Evolutionary conservation across 2,329 filamentous ascomycete genomes (phyloP).

Genomic region (Cytospora piceae): DNA sequence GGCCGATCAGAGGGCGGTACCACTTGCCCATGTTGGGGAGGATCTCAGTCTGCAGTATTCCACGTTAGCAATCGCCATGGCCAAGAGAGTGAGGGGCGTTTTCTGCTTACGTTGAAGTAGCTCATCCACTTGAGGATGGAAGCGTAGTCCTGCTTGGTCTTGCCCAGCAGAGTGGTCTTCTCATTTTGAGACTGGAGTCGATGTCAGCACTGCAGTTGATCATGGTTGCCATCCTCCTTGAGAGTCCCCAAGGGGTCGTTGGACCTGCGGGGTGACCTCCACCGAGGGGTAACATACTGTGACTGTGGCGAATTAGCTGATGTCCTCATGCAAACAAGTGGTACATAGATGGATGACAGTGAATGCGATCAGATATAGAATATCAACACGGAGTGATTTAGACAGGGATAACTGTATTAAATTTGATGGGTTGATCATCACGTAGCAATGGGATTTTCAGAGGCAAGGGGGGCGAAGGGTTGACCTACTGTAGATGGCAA

Average conservation of each 20-base stretch:
- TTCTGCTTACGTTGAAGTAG: slow-evolving; percentile 70
- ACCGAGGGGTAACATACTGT: slow-evolving; percentile 24
- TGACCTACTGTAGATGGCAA: slow-evolving; percentile 94
- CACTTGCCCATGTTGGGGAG: slow-evolving; percentile 73
- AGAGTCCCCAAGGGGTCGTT: slow-evolving; percentile 45
- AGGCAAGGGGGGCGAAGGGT: slow-evolving; percentile 38
- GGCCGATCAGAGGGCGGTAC: slow-evolving; percentile 85
- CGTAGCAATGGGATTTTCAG: slow-evolving; percentile 37
- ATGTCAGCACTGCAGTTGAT: slow-evolving; percentile 11
- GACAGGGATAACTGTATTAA: slow-evolving; percentile 93
- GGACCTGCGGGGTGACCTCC: slow-evolving; percentile 28
- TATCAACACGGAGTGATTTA: slow-evolving; percentile 87
- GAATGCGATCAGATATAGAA: slow-evolving; percentile 73
- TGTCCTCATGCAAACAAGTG: slow-evolving; percentile 32
- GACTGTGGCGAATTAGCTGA: slow-evolving; percentile 39
- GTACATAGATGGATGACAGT: slow-evolving; percentile 32
- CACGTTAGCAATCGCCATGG: slow-evolving; percentile 12
- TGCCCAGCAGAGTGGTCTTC: slow-evolving; percentile 98
- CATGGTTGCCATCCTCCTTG: background rate
- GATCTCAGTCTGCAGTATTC: slow-evolving; percentile 61
- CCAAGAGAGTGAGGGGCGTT: no score
- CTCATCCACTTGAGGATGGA: slow-evolving; percentile 99
- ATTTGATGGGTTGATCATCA: slow-evolving; percentile 79
- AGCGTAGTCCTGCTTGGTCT: slow-evolving; percentile 99
- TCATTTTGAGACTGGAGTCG: slow-evolving; percentile 80